A percentile compares a stretch with the other conserved stretches of the same genome.
Conservation (phyloP, 306 rosid genomes). For the Corylus americana region DNA sequence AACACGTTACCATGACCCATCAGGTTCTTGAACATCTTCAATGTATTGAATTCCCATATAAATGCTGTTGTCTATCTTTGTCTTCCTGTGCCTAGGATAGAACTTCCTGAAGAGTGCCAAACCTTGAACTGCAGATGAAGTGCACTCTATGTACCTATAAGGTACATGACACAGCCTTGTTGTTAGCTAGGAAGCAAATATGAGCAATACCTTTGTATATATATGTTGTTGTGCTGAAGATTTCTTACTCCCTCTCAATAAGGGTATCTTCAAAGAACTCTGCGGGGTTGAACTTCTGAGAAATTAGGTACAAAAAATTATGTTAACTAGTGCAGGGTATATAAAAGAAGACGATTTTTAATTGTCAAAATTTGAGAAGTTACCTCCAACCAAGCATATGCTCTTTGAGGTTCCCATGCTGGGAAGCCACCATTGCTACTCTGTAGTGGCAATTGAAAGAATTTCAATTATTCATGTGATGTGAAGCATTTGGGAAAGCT, state of each 20-base stretch:
- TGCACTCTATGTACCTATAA: constrained; percentile 66
- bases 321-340: background rate
- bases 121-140: constrained; percentile 56
- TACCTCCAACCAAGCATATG: constrained; percentile 35
- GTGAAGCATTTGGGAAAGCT: background rate
- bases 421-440: constrained; percentile 60
- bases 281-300: constrained; percentile 61
- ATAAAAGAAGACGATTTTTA: background rate
- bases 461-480: background rate
- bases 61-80: constrained; percentile 50
- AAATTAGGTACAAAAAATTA: background rate
- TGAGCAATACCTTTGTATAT: background rate
- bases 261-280: constrained; percentile 56
- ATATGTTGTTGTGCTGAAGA: background rate
- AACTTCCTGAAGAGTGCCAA: constrained; percentile 50
- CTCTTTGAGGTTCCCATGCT: constrained; percentile 69
- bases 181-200: background rate
- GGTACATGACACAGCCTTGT: background rate
- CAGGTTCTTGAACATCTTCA: constrained; percentile 49
- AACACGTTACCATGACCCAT: constrained; percentile 68
- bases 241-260: constrained; percentile 58
- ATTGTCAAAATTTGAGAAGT: background rate
- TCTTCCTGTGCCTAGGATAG: constrained; percentile 53
- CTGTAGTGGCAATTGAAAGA: constrained; percentile 23
- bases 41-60: constrained; percentile 39